Percentiles rank a stretch among this genome's conserved stretches.
These are phyloP conservation scores for Logfia minima DNA, from an alignment of 129 eudicot species.

Conservation along the genomic window DNA sequence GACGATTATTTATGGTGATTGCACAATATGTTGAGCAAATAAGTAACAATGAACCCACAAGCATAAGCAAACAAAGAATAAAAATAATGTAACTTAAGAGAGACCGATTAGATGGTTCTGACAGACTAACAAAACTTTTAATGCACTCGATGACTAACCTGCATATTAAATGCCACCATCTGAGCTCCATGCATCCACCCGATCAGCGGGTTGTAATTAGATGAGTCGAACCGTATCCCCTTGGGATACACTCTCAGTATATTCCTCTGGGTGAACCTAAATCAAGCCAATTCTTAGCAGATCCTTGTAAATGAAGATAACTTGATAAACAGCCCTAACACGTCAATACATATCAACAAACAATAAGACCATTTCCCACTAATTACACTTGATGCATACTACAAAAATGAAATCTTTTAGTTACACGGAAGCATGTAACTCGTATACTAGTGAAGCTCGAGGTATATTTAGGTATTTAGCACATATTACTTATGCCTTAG, in stretches of 20 bases:
- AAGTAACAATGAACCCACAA: background rate
- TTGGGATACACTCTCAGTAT: constrained; percentile 76
- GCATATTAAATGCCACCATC: constrained; percentile 94
- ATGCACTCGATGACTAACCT: constrained; percentile 46
- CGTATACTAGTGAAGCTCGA: background rate
- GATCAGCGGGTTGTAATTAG: constrained; percentile 74
- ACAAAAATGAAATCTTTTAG: background rate
- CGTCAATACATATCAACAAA: background rate
- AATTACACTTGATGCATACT: background rate
- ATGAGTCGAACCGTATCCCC: constrained; percentile 72
- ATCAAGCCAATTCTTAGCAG: constrained; percentile 22
- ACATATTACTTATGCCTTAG: too few relatives aligned
- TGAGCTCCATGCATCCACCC: constrained; percentile 96
- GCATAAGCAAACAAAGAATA: background rate
- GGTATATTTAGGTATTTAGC: background rate
- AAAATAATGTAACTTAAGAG: background rate
- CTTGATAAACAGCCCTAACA: background rate
- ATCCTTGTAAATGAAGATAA: background rate
- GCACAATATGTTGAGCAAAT: background rate
- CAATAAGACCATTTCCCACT: background rate
- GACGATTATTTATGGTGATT: background rate
- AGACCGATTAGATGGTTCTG: background rate
- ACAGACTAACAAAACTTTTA: background rate
- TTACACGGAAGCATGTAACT: too few relatives aligned
- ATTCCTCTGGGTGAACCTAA: constrained; percentile 77